Evolutionary conservation across 495 filamentous ascomycete genomes (phyloP), one percentile per base, ranked within the genome.

Genomic region (Opeltia flavorubescens): DNA sequence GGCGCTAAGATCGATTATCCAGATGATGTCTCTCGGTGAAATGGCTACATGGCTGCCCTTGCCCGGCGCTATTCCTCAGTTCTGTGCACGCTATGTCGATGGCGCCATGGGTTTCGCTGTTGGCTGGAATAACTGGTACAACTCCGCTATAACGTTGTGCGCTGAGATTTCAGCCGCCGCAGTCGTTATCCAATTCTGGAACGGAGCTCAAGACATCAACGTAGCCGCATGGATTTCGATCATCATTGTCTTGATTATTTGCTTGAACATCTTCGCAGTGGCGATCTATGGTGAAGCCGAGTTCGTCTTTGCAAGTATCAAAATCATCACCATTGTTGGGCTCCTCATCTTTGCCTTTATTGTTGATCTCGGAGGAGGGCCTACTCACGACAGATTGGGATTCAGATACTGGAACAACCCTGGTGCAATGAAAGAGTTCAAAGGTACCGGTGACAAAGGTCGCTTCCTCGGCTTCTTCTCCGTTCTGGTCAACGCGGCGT

Each of bases 1-100:
- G 42, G 4, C 20, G 11, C 20, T 18, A 43, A 21, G 5, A 20
- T 48, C 18, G 11, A 23, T 36, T 6, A 24, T 5, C 7, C 6
- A 70, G 48, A 72, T 76, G 66, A 66, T 68, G 44, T 60, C 56
- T 38, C 56, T 70, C 34, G 80, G 80, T 24, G 83, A 87, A 63
- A 82, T 87, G 78, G 75, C 80, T 5, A 79, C 82, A 27, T 85
- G 75, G 50, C 70, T 86, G 15, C 84, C 84, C 5, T 71, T 87
- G 24, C 75, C 83, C 12, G 84, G 85, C 46, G 75, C 80, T 6
- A 85, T 88, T 55, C 83, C 83, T 18, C 66, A 81, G 30, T 89
- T 84, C 56, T 81, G 80, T 40, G 71, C 80, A 30, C 74, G 83
- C 35, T 81, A 85, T 46, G 72, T 83, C 47, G 81, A 87, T 52